Percentiles rank a stretch among this genome's conserved stretches.
phyloP scores from a whole-genome alignment of 2,329 filamentous ascomycete genomes.

The Cercospora zeina region DNA sequence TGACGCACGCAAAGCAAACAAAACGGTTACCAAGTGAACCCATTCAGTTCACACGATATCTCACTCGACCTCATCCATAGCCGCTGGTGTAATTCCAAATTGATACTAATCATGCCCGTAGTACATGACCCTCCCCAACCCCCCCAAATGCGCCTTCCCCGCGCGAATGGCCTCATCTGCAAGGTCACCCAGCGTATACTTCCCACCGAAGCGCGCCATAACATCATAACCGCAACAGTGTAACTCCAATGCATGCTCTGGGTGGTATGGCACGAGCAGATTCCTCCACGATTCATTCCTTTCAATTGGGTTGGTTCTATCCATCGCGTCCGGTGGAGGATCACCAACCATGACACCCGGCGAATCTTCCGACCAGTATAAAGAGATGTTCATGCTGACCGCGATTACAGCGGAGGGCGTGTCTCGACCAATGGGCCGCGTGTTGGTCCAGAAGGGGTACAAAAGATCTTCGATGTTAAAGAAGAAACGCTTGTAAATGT shows the following conservation, averaged over 20 bases:
- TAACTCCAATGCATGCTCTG: slow-evolving; percentile 26
- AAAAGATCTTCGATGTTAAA: slow-evolving; percentile 26
- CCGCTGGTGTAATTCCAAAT: background rate
- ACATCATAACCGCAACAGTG: slow-evolving; percentile 31
- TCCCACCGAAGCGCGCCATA: slow-evolving; percentile 20
- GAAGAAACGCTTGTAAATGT: slow-evolving; percentile 29
- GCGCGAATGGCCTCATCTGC: slow-evolving; percentile 30
- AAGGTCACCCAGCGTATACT: slow-evolving; percentile 28
- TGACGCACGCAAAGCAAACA: background rate
- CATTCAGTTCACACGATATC: background rate
- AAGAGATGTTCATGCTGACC: slow-evolving; percentile 28
- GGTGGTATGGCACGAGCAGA: slow-evolving; percentile 26
- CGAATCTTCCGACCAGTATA: slow-evolving; percentile 29
- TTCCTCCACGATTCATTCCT: slow-evolving; percentile 27
- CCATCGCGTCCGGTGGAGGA: slow-evolving; percentile 20
- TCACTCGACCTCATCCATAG: background rate
- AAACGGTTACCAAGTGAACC: background rate
- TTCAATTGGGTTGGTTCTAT: slow-evolving; percentile 26
- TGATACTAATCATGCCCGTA: slow-evolving; percentile 19
- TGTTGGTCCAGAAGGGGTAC: slow-evolving; percentile 31
- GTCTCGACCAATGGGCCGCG: slow-evolving; percentile 19
- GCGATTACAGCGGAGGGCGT: slow-evolving; percentile 19
- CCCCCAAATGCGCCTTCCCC: slow-evolving; percentile 25
- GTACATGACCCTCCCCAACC: slow-evolving; percentile 24
- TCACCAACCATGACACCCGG: slow-evolving; percentile 22